These are phyloP conservation scores for Catenaria anguillulae DNA, from an alignment of 371 early-diverging fungal species.

Conservation along the genomic window DNA sequence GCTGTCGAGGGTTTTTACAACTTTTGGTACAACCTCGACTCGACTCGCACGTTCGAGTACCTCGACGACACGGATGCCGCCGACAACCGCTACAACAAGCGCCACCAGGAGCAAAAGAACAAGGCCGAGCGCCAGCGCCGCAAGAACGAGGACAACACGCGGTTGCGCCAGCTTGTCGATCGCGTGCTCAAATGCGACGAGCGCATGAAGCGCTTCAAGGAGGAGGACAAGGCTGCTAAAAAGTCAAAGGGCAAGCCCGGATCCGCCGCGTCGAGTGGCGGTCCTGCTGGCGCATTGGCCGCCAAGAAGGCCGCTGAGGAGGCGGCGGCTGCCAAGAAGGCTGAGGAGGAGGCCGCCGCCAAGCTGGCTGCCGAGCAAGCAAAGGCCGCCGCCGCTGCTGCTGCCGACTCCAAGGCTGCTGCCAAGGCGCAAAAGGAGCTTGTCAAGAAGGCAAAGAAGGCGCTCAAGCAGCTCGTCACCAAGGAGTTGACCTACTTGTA, in stretches of 20 bases:
- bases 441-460: constrained; percentile 84
- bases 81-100: constrained; percentile 84
- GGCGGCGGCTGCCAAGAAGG: constrained; percentile 24
- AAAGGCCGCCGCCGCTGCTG: constrained; percentile 27
- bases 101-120: constrained; percentile 89
- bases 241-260: constrained; percentile 25
- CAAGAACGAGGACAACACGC: constrained; percentile 93
- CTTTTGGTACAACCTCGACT: constrained; percentile 92
- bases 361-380: constrained; percentile 40
- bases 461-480: constrained; percentile 52
- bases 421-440: constrained; percentile 70
- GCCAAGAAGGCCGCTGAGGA: not conserved
- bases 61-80: constrained; percentile 77
- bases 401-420: constrained; percentile 50
- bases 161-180: constrained; percentile 72
- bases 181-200: constrained; percentile 69
- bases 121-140: constrained; percentile 65
- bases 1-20: constrained; percentile 90
- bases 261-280: not conserved
- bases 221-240: constrained; percentile 53
- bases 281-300: not conserved
- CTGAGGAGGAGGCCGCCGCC: constrained; percentile 34
- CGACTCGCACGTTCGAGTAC: constrained; percentile 95
- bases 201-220: constrained; percentile 76
- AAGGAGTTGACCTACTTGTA: constrained; percentile 61